Evolutionary conservation across 108 stramenopile genomes (phyloP).

Genomic region (Conticribra guillardii): DNA sequence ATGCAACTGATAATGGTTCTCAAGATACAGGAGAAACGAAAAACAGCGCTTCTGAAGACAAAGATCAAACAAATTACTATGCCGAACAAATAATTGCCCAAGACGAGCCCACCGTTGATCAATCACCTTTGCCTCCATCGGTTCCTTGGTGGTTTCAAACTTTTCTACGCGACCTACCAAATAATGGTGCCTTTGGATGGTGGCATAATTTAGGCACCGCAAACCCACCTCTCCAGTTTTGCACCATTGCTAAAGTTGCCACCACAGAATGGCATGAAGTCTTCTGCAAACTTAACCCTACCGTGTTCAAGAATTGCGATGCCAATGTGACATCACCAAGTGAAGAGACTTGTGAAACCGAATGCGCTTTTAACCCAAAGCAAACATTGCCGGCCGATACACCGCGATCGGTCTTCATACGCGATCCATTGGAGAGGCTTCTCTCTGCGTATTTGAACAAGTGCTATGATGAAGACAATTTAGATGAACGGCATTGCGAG

Average conservation of each 20-base stretch:
- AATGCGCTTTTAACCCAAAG: not conserved
- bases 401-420: slow-evolving; percentile 42
- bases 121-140: not conserved
- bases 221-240: slow-evolving; percentile 16
- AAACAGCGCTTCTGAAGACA: no score
- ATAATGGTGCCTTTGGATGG: not conserved
- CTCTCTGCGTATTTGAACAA: slow-evolving; percentile 62
- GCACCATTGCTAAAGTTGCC: slow-evolving; percentile 31
- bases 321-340: not conserved
- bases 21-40: no score
- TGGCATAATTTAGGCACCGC: slow-evolving; percentile 23
- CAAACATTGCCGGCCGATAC: slow-evolving; percentile 3
- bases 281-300: slow-evolving; percentile 17
- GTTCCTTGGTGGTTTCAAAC: slow-evolving; percentile 38
- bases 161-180: slow-evolving; percentile 20
- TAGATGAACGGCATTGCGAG: slow-evolving; percentile 20
- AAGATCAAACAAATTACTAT: not conserved
- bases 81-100: not conserved
- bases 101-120: not conserved
- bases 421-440: slow-evolving; percentile 65
- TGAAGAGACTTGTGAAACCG: slow-evolving; percentile 2
- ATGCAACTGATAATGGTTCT: not conserved
- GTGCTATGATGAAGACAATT: slow-evolving; percentile 11
- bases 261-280: slow-evolving; percentile 32
- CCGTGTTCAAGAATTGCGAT: no score